phyloP scores from a whole-genome alignment of 257 asterid genomes.

The Jasminum sambac region DNA sequence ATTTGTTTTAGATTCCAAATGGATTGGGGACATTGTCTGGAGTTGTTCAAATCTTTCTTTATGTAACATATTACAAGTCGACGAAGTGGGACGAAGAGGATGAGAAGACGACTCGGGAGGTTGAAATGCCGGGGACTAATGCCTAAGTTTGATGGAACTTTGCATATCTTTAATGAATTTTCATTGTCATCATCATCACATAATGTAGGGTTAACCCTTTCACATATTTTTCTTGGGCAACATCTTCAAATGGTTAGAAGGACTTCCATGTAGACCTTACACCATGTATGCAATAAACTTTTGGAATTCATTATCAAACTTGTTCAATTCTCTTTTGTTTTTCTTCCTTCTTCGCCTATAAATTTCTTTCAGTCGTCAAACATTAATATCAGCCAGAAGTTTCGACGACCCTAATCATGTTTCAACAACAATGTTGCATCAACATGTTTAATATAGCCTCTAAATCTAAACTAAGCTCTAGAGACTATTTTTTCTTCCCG shows the following conservation, averaged over 20 bases:
- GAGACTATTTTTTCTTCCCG: no score
- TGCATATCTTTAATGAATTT: neutral
- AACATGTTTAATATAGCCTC: no score
- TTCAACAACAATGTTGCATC: no score
- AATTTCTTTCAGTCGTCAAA: no score
- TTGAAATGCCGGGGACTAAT: conserved; percentile 3
- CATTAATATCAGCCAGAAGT: no score
- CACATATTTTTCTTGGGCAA: neutral
- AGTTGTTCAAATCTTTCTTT: conserved; percentile 39
- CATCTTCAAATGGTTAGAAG: neutral
- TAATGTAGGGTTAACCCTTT: neutral
- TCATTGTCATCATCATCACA: neutral
- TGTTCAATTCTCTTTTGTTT: no score
- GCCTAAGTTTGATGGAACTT: neutral
- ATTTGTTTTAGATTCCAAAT: conserved; percentile 44
- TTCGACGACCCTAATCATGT: no score
- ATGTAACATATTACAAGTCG: conserved; percentile 37
- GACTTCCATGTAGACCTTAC: neutral
- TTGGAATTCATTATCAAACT: neutral
- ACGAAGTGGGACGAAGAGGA: conserved; percentile 54
- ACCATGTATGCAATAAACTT: neutral
- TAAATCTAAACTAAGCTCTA: no score
- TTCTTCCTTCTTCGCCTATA: neutral
- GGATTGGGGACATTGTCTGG: conserved; percentile 52
- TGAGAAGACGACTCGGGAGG: conserved; percentile 10